Base-by-base conservation (phyloP, 2,329 filamentous ascomycete species). In the Exophiala sp. region DNA sequence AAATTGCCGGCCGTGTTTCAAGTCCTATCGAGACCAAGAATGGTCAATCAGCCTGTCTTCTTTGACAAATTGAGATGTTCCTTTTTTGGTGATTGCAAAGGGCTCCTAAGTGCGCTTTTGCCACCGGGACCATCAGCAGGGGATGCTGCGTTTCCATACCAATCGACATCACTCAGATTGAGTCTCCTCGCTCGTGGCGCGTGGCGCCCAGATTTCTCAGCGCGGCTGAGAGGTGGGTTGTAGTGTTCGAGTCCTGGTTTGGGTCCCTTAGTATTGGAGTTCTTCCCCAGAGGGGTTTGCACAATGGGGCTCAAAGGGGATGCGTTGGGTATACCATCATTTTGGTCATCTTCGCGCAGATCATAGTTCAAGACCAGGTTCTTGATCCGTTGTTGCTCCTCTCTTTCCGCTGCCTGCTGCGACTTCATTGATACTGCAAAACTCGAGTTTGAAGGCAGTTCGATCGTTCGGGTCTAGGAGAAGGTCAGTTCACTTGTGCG, bases 331-430 rank as follows among this genome's bases (percentile, higher is more conserved):
- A 83, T 81, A 95, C 90, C 86, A 76, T 94, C 88, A 66, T 79
- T 74, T 61, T 91, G 86, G 67, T 95, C 89, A 66, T 85, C 81
- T 59, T 95, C 91, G 47, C 89, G 85, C 68, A 96, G 83, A 73
- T 99, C 94, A 68, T 96, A 95, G 72, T 96, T 97, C 63, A 99
- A 78, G 50, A 99, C 94, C 42, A 99, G 79, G 66, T 90, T 96
- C 77, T 99, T 99, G 82, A 99, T 99, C 59, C 94, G 88, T 71
- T 96, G 91, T 71, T 99, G 92, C 71, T 99, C 95, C 68, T 96
- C 94, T 49, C 88, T 87, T 69, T 97, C 92, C 2, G 91, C 92
- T 72, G 95, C 88, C 69, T 96, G 91, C 74, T 97, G 91, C 57
- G 83, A 91, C 69, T 90, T 94, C 91, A 99, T 94, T 40, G 94